Evolutionary conservation across 352 stramenopile species (phyloP), one percentile per base, ranked within the genome.

Genomic region (Thalassiosira mediterranea): DNA sequence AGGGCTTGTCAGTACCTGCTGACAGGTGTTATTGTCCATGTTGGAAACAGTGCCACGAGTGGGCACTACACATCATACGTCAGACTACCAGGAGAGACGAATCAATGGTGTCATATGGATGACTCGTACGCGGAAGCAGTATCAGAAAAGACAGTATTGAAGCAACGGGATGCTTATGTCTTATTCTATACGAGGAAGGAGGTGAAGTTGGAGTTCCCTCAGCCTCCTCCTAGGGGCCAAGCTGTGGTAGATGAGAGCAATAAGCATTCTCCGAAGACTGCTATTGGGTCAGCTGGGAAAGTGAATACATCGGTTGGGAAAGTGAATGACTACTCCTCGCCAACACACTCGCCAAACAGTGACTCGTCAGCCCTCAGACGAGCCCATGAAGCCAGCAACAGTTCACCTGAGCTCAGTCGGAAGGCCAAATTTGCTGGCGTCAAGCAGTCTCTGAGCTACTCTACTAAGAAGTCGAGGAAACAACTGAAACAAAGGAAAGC

Each of bases 1-100:
- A 44, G 76, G 38, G 75, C 57, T 0, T 90, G 85, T 73, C 38
- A 63, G 5, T 95, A 94, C 67, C 37, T 38, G 23, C 73, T 95
- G 19, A 88, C 78, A 31, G 87, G 84, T 5, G 68, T 94, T 38
- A 77, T 95, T 34, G 77, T 94, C 40, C 90, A 95, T 83, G 72
- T 91, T 29, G 90, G 89, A 15, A 70, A 69, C 7, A 88, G 77
- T 69, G 71, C 84, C 2, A 88, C 72, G 28, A 88, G 70, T 23
- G 90, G 90, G 25, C 90, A 95, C 64, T 95, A 94, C 49, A 91
- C 81, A 34, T 78, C 84, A 23, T 91, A 72, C 60, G 65, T 90
- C 2, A 87, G 84, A 49, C 79, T 78, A 54, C 69, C 72, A 13
- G 44, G 38, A 40, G 67, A 38, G 10, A 34, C 4, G 4, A 56